phyloP scores from a whole-genome alignment of 1,139 yeast species.

The Yamadazyma pseudoaaseri region DNA sequence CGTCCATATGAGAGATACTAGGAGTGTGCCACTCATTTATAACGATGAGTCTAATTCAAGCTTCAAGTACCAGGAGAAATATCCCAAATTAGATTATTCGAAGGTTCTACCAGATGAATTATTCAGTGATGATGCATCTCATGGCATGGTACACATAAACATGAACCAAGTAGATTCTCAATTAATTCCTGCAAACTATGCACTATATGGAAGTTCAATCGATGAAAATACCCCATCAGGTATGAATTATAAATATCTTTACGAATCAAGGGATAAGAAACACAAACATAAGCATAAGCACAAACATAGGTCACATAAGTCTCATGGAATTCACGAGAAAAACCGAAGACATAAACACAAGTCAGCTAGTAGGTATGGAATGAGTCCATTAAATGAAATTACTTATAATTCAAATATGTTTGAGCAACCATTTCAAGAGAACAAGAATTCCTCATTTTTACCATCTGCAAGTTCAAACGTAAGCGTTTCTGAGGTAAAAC shows the following conservation, averaged over 20 bases:
- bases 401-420: not conserved
- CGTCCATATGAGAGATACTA: not conserved
- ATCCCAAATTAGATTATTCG: not conserved
- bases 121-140: conserved; percentile 1
- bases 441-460: not conserved
- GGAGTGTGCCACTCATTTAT: not conserved
- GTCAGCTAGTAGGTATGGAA: not conserved
- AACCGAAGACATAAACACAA: conserved; percentile 1
- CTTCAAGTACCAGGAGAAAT: not conserved
- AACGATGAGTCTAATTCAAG: not conserved
- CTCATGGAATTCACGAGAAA: not conserved
- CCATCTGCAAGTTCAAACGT: conserved; percentile 1
- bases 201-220: no score
- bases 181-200: no score
- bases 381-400: not conserved
- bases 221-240: not conserved
- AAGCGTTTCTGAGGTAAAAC: not conserved
- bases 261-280: not conserved
- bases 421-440: not conserved
- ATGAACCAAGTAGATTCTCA: not conserved
- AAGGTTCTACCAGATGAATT: conserved; percentile 2
- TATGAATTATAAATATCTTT: no score
- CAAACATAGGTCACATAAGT: conserved; percentile 5
- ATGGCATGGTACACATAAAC: no score
- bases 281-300: conserved; percentile 6